A percentile compares a stretch with the other conserved stretches of the same genome.
Evolutionary conservation across 371 early-diverging fungal species (phyloP).

Genomic region (Mortierella polycephala): DNA sequence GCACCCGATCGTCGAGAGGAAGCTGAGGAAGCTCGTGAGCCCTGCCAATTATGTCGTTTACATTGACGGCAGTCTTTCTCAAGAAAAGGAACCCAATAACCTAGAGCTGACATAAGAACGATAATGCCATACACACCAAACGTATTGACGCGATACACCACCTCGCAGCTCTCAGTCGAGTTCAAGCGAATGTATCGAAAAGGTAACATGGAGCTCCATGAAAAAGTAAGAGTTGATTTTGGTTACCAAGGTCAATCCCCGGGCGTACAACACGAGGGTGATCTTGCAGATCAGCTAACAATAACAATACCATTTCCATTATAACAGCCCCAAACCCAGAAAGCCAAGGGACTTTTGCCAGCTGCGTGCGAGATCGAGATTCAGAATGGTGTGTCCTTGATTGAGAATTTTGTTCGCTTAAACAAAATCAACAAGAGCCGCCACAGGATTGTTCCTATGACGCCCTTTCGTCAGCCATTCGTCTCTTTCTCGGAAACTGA

Average conservation of each 20-base stretch:
- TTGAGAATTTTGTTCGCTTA: slow-evolving; percentile 16
- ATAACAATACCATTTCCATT: not conserved
- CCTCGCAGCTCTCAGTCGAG: slow-evolving; percentile 10
- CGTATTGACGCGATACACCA: not conserved
- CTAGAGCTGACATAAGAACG: not conserved
- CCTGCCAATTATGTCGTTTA: no score
- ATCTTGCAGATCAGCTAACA: not conserved
- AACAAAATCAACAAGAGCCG: slow-evolving; percentile 1
- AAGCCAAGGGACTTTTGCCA: not conserved
- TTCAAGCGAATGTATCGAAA: slow-evolving; percentile 3
- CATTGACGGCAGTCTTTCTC: no score
- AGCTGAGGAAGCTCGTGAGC: no score
- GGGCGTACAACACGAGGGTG: not conserved
- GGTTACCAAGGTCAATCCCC: no score
- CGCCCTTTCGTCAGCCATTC: not conserved
- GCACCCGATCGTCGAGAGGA: no score
- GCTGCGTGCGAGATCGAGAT: slow-evolving; percentile 1
- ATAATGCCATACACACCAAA: not conserved
- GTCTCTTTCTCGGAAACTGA: slow-evolving; percentile 11
- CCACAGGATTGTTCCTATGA: slow-evolving; percentile 2
- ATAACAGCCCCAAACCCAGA: slow-evolving; percentile 11
- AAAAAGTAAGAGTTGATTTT: slow-evolving; percentile 13
- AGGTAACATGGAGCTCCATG: slow-evolving; percentile 5
- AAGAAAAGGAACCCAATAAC: no score
- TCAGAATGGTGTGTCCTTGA: not conserved